A percentile compares a stretch with the other conserved stretches of the same genome.
Evolutionary conservation across 2,329 filamentous ascomycete species (phyloP).

Genomic region (Xylaria sp.): DNA sequence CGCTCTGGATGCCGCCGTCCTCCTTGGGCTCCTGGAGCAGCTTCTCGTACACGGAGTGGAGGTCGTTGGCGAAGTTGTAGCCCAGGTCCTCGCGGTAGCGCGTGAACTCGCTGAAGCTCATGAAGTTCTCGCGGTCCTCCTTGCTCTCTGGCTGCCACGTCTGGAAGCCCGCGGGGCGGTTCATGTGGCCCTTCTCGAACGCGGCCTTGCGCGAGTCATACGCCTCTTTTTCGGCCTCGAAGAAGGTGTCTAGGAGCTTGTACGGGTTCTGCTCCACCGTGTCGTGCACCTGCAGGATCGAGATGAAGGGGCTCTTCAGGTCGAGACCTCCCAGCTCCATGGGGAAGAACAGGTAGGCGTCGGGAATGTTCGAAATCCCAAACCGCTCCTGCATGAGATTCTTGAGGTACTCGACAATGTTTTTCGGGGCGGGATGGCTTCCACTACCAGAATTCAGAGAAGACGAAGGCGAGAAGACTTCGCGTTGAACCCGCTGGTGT

Average conservation of each 20-base stretch:
- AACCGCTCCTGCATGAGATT: slow-evolving; percentile 56
- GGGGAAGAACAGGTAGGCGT: slow-evolving; percentile 52
- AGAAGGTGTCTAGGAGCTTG: slow-evolving; percentile 33
- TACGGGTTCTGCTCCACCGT: slow-evolving; percentile 32
- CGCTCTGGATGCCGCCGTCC: slow-evolving; percentile 29
- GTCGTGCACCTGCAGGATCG: slow-evolving; percentile 44
- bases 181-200: slow-evolving; percentile 38
- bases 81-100: slow-evolving; percentile 39
- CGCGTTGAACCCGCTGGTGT: slow-evolving; percentile 51
- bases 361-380: slow-evolving; percentile 44
- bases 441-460: slow-evolving; percentile 18
- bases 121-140: slow-evolving; percentile 43
- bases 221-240: slow-evolving; percentile 39
- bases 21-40: slow-evolving; percentile 41
- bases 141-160: slow-evolving; percentile 36
- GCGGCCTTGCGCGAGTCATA: slow-evolving; percentile 40
- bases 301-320: slow-evolving; percentile 49
- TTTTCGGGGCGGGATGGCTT: slow-evolving; percentile 32
- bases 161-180: slow-evolving; percentile 17
- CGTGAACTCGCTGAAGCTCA: slow-evolving; percentile 49
- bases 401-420: slow-evolving; percentile 60
- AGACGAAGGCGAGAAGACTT: slow-evolving; percentile 46
- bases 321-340: slow-evolving; percentile 50
- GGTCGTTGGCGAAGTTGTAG: slow-evolving; percentile 21
- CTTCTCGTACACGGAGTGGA: slow-evolving; percentile 40